Evolutionary conservation across 768 basidiomycete genomes (phyloP).

Genomic region (Dendrothele bispora): DNA sequence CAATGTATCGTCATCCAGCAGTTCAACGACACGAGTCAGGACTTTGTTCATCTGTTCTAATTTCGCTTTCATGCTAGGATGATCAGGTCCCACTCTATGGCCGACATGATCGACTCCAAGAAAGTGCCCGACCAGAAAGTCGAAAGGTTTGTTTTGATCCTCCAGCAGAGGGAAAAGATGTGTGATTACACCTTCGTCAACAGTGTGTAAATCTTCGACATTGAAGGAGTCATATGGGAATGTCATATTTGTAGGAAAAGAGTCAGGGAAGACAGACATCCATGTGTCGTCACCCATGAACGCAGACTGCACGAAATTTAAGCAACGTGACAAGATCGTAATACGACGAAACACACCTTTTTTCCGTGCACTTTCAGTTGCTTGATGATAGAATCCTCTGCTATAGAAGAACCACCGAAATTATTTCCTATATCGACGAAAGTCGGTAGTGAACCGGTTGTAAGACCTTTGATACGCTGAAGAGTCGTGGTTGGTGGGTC

Average conservation of each 20-base stretch:
- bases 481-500: conserved; percentile 96
- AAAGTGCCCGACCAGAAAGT: conserved; percentile 89
- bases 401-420: conserved; percentile 84
- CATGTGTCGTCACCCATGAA: conserved; percentile 99
- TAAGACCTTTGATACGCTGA: conserved; percentile 92
- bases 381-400: conserved; percentile 84
- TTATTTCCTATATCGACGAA: conserved; percentile 94
- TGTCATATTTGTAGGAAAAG: conserved; percentile 70
- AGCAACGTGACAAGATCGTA: neutral
- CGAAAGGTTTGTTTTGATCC: conserved; percentile 58
- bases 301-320: conserved; percentile 50
- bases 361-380: conserved; percentile 64
- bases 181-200: conserved; percentile 85
- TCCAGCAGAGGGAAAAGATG: conserved; percentile 82
- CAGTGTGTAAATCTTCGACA: conserved; percentile 96
- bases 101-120: conserved; percentile 97
- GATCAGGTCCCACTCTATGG: conserved; percentile 89
- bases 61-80: conserved; percentile 83
- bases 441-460: conserved; percentile 93
- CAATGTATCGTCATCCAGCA: conserved; percentile 84
- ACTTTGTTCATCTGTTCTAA: conserved; percentile 86
- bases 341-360: conserved; percentile 43
- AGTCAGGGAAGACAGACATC: conserved; percentile 82
- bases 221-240: conserved; percentile 96
- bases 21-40: conserved; percentile 66